Conservation (phyloP, 2,329 filamentous ascomycete species). For the Xylariaceae sp. region DNA sequence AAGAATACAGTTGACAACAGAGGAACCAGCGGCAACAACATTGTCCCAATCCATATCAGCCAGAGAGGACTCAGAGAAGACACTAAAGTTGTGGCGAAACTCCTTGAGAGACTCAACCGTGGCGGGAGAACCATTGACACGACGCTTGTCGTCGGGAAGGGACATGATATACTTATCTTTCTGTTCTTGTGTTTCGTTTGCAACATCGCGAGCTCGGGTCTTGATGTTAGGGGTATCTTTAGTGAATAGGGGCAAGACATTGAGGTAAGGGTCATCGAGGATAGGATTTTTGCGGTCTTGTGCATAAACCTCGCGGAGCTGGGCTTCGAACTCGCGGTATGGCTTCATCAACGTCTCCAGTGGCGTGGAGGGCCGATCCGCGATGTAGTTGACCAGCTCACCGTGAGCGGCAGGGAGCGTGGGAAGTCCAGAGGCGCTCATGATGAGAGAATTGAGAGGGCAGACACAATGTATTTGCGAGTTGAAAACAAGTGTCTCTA, state of each 20-base stretch:
- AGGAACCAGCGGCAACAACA: slow-evolving; percentile 76
- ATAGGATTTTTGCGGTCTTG: slow-evolving; percentile 61
- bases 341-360: slow-evolving; percentile 61
- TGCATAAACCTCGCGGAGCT: slow-evolving; percentile 65
- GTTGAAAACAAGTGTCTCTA: too few relatives aligned
- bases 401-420: slow-evolving; percentile 45
- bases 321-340: slow-evolving; percentile 65
- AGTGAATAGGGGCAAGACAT: slow-evolving; percentile 65
- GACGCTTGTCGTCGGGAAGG: slow-evolving; percentile 60
- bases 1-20: slow-evolving; percentile 75
- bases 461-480: too few relatives aligned
- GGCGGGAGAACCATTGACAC: slow-evolving; percentile 61
- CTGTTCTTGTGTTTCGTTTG: slow-evolving; percentile 56
- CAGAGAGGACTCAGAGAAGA: slow-evolving; percentile 79
- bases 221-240: slow-evolving; percentile 55
- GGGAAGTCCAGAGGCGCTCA: slow-evolving; percentile 41
- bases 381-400: slow-evolving; percentile 52
- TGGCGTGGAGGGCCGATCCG: slow-evolving; percentile 49
- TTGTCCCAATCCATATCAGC: slow-evolving; percentile 78
- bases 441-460: slow-evolving; percentile 14
- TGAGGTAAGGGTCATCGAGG: slow-evolving; percentile 57
- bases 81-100: slow-evolving; percentile 74
- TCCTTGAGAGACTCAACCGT: slow-evolving; percentile 65
- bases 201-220: slow-evolving; percentile 60
- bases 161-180: slow-evolving; percentile 68